A percentile compares a stretch with the other conserved stretches of the same genome.
phyloP scores from a whole-genome alignment of 495 filamentous ascomycete genomes.

The Friedmanniomyces simplex region DNA sequence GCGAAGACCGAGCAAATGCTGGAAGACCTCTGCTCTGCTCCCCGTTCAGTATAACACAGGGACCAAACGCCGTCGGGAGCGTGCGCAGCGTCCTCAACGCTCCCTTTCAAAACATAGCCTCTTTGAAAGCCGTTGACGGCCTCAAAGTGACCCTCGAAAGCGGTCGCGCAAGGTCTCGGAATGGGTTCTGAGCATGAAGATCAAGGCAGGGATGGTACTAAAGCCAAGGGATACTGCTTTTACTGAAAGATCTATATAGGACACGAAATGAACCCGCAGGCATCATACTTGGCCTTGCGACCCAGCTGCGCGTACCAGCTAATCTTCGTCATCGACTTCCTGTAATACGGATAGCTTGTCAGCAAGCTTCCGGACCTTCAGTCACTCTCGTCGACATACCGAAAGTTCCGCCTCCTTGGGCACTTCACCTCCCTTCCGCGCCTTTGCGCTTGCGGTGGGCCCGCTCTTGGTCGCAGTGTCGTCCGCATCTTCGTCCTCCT shows the following conservation, averaged over 20 bases:
- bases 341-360: neutral
- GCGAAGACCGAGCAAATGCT: no score
- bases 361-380: neutral
- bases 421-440: constrained; percentile 16
- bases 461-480: constrained; percentile 21
- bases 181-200: no score
- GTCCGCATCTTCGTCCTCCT: constrained; percentile 16
- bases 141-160: no score
- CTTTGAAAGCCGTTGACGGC: no score
- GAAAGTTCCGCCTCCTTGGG: constrained; percentile 18
- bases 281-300: neutral
- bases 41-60: no score
- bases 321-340: neutral
- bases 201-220: no score
- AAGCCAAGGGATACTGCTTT: neutral
- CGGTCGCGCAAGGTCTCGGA: no score
- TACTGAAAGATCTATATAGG: neutral
- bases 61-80: no score
- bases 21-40: no score
- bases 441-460: constrained; percentile 22
- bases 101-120: no score
- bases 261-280: neutral
- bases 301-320: neutral
- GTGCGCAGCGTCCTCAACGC: no score
- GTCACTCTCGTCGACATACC: neutral